Evolutionary conservation across 2,329 filamentous ascomycete species (phyloP), one percentile per base, ranked within the genome.

Genomic region (Fusarium sp.): DNA sequence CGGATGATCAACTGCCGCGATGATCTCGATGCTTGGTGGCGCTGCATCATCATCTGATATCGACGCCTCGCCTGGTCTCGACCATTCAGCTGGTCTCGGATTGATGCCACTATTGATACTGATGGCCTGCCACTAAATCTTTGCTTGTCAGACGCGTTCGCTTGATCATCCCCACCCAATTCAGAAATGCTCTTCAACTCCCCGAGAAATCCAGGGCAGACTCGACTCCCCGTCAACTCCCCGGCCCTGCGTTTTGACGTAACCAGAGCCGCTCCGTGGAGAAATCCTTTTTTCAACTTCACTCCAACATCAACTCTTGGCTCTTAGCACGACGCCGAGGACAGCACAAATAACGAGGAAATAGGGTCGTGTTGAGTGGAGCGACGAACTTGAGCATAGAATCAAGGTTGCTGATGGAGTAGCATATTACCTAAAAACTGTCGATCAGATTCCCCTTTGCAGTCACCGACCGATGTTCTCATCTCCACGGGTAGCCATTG

Each of bases 161-260:
- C 15, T 19, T 43, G 17, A 27, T 36, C 37, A 43, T 38, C 55
- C 45, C 35, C 56, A 33, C 46, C 17, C 38, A 50, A 27, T 37
- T 49, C 45, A 38, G 31, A 38, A 29, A 21, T n/a, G 41, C 25
- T 19, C 51, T 48, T 17, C 38, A 53, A 62, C 57, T 62, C 59
- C 59, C 59, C 59, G 59, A 57, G 14, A 49, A 35, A 31, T 8
- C 7, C 11, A 23, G 27, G 13, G 19, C 15, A 19, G 27, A 37
- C 31, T 44, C 31, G 37, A 50, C 50, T 61, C 51, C 58, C 51
- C 51, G 43, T 49, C 32, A 53, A 63, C 61, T 64, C 61, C 61
- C 61, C 61, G 61, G 33, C 14, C 29, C 33, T 47, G 13, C 19
- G n/a, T 14, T 32, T 43, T 38, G 13, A 56, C 39, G 42, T n/a